Evolutionary conservation across 768 basidiomycete genomes (phyloP).

Genomic region (Tricholoma hemisulphureum): DNA sequence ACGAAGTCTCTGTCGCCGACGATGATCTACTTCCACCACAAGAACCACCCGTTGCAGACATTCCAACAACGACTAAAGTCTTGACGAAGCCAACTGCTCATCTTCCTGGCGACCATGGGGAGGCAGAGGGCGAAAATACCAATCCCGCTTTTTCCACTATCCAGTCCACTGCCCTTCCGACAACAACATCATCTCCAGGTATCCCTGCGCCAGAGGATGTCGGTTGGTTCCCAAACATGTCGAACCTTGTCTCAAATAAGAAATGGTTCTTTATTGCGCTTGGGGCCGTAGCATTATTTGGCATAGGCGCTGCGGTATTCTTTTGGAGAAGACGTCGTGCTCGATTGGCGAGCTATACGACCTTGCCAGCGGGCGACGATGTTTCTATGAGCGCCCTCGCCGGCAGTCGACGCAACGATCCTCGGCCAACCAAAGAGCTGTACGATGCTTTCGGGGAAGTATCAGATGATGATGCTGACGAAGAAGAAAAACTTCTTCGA

Average conservation of each 20-base stretch:
- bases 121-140: constrained; percentile 74
- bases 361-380: constrained; percentile 62
- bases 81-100: constrained; percentile 83
- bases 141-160: constrained; percentile 64
- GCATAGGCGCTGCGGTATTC: constrained; percentile 64
- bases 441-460: constrained; percentile 96
- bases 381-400: constrained; percentile 75
- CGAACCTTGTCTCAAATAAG: constrained; percentile 66
- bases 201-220: constrained; percentile 48
- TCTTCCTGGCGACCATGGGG: constrained; percentile 84
- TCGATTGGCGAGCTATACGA: constrained; percentile 51
- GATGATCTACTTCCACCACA: constrained; percentile 47
- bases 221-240: constrained; percentile 83
- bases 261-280: constrained; percentile 90
- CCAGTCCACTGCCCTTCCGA: constrained; percentile 23
- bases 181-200: constrained; percentile 37
- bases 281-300: constrained; percentile 77
- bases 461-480: constrained; percentile 73
- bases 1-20: constrained; percentile 55
- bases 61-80: constrained; percentile 51
- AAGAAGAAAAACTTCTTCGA: constrained; percentile 64
- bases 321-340: constrained; percentile 70
- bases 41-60: constrained; percentile 34
- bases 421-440: constrained; percentile 76
- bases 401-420: constrained; percentile 32